Evolutionary conservation across 208 protist genomes (phyloP).

Genomic region (Trypanosoma conorhini): DNA sequence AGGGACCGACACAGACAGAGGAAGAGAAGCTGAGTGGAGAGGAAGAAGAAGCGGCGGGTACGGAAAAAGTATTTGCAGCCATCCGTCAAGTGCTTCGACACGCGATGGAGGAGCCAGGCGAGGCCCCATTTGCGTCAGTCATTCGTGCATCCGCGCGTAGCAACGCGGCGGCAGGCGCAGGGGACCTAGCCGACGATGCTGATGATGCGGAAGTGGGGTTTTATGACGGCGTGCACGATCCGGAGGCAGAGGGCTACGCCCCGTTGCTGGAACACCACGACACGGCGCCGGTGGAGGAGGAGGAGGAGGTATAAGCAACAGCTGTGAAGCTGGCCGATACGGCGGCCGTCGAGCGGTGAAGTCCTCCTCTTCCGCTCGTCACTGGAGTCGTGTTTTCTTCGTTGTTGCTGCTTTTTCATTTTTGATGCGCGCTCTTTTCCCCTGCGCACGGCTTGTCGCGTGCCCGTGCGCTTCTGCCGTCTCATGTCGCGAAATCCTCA

Average conservation of each 20-base stretch:
- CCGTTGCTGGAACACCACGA: constrained; percentile 5
- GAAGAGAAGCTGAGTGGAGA: constrained; percentile 4
- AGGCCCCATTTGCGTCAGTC: constrained; percentile 35
- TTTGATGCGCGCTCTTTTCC: not conserved
- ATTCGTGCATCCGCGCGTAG: constrained; percentile 9
- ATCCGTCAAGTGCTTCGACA: constrained; percentile 28
- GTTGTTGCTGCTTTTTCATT: not conserved
- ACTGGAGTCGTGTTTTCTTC: constrained; percentile 7
- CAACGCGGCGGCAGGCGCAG: not conserved
- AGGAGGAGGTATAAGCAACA: constrained; percentile 4
- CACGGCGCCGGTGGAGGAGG: not conserved
- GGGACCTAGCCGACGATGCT: not conserved
- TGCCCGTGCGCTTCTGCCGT: too few relatives aligned
- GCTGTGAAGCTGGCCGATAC: not conserved
- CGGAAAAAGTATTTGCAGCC: not conserved
- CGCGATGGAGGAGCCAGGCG: constrained; percentile 29
- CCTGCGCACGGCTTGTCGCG: too few relatives aligned
- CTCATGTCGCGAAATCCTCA: too few relatives aligned
- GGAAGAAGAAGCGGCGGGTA: not conserved
- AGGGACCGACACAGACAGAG: not conserved
- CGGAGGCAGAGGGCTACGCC: not conserved
- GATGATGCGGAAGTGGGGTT: constrained; percentile 7
- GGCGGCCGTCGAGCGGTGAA: not conserved
- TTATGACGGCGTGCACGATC: not conserved
- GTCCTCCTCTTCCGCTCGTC: not conserved